Percentiles rank a stretch among this genome's conserved stretches.
Evolutionary conservation across 23 red algal species (phyloP).

Genomic region (Gracilaria caudata): DNA sequence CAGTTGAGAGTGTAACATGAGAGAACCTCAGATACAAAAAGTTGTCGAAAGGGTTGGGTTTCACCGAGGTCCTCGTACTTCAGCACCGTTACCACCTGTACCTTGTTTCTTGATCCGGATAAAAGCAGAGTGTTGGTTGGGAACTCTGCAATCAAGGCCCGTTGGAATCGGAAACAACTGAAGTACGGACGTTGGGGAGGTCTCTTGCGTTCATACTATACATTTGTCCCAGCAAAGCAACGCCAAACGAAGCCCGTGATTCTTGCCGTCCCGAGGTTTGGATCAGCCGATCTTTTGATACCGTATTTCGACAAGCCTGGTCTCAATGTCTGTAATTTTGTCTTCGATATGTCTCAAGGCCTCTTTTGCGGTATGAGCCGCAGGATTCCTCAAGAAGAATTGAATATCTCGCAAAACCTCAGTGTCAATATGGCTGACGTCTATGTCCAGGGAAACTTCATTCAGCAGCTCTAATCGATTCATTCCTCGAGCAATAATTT

Average conservation of each 20-base stretch:
- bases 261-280: not conserved
- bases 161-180: not conserved
- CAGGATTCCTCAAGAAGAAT: constrained; percentile 53
- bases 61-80: not conserved
- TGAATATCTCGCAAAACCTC: constrained; percentile 51
- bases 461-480: constrained; percentile 42
- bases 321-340: constrained; percentile 70
- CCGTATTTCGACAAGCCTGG: constrained; percentile 33
- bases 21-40: constrained; percentile 1
- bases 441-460: constrained; percentile 46
- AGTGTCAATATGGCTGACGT: constrained; percentile 36
- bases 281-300: constrained; percentile 44
- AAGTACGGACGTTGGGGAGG: not conserved
- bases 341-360: constrained; percentile 53
- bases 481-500: constrained; percentile 64
- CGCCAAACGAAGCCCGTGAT: not conserved
- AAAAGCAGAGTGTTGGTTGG: not conserved
- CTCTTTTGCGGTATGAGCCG: constrained; percentile 32
- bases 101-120: not conserved
- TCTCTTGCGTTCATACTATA: constrained; percentile 5
- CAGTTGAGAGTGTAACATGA: not conserved
- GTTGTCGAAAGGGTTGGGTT: not conserved
- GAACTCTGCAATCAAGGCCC: not conserved
- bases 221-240: not conserved
- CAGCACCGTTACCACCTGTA: not conserved